These are phyloP conservation scores for Gossypium herbaceum DNA, from an alignment of 345 rosid species.

Conservation along the genomic window DNA sequence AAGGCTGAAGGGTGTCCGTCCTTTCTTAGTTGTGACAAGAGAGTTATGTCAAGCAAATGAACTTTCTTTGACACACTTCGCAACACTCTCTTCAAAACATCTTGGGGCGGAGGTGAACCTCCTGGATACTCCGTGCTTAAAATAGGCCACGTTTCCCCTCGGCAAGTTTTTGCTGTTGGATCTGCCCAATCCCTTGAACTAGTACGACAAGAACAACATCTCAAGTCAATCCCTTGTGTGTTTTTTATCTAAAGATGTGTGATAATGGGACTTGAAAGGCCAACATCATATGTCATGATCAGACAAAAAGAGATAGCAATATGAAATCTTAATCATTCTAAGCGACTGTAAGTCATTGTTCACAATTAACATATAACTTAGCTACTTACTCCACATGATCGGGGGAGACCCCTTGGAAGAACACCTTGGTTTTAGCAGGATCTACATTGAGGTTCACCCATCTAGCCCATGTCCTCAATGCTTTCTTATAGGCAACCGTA, in stretches of 20 bases:
- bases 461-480: background rate
- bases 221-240: background rate
- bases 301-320: no score
- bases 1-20: background rate
- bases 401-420: background rate
- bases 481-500: background rate
- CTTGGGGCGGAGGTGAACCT: constrained; percentile 29
- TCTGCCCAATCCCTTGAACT: constrained; percentile 38
- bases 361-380: background rate
- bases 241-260: no score
- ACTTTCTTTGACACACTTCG: constrained; percentile 29
- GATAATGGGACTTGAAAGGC: no score
- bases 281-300: no score
- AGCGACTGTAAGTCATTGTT: background rate
- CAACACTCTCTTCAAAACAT: constrained; percentile 17
- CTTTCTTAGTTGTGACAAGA: constrained; percentile 35
- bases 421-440: background rate
- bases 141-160: constrained; percentile 28
- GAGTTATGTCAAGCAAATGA: constrained; percentile 36
- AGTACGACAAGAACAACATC: background rate
- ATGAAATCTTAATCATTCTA: background rate
- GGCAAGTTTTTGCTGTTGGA: constrained; percentile 26
- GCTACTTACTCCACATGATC: background rate
- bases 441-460: background rate
- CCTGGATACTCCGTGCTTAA: constrained; percentile 14